These are phyloP conservation scores for Diaporthe sp. DNA, from an alignment of 2,329 filamentous ascomycete genomes.

Conservation along the genomic window DNA sequence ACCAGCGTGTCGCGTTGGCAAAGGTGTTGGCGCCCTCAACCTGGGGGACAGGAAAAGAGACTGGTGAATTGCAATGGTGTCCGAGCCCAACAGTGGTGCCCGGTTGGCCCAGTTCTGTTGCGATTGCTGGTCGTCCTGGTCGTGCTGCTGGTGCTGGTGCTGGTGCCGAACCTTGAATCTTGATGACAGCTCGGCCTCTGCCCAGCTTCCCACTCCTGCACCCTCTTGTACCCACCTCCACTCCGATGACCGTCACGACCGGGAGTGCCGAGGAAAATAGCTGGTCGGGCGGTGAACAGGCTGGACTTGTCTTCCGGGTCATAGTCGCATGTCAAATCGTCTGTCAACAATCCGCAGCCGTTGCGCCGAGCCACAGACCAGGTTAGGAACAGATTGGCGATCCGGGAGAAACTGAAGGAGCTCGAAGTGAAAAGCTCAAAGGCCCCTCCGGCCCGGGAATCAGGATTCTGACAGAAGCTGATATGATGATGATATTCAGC, in stretches of 20 bases:
- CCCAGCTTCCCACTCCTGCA: constrained; percentile 24
- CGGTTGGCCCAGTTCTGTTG: constrained; percentile 14
- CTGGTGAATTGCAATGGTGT: neutral
- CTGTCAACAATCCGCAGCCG: constrained; percentile 11
- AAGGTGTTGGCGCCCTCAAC: constrained; percentile 4
- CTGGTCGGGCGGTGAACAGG: constrained; percentile 34
- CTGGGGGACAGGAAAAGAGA: neutral
- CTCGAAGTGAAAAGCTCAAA: neutral
- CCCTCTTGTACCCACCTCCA: constrained; percentile 22
- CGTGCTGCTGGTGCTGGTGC: neutral
- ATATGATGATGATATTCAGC: constrained; percentile 26
- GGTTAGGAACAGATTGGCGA: neutral
- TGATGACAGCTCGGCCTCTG: constrained; percentile 30
- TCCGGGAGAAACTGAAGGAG: neutral
- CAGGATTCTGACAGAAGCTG: constrained; percentile 10
- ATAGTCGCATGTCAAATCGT: constrained; percentile 35
- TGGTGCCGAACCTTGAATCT: constrained; percentile 28
- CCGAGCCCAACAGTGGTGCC: constrained; percentile 2
- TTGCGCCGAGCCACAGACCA: constrained; percentile 19
- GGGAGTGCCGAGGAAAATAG: constrained; percentile 33
- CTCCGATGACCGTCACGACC: constrained; percentile 28
- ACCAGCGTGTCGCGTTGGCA: constrained; percentile 1
- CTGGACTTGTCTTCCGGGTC: constrained; percentile 23
- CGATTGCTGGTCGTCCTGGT: neutral
- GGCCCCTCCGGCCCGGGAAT: neutral